Percentiles rank a stretch among this genome's conserved stretches.
Conservation (phyloP, 306 rosid species). For the Vicia sativa region DNA sequence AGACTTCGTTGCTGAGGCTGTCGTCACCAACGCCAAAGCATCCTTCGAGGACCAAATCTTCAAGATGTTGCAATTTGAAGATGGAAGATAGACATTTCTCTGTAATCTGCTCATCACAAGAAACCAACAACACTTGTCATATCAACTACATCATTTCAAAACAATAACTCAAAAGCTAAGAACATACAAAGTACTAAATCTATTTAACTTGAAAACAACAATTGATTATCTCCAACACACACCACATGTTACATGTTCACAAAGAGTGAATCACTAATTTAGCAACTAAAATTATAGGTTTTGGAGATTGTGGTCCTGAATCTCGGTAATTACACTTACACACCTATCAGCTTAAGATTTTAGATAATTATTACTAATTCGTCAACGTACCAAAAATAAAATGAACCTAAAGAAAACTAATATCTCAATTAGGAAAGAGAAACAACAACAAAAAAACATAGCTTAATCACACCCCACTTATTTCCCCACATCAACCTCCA, state of each 20-base stretch:
- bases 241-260: background rate
- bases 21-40: slow-evolving; percentile 82
- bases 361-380: too few species aligned
- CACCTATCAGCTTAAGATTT: too few species aligned
- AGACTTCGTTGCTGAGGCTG: slow-evolving; percentile 51
- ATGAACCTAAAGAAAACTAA: background rate
- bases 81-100: slow-evolving; percentile 81
- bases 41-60: slow-evolving; percentile 88
- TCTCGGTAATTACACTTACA: too few species aligned
- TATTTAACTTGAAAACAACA: slow-evolving; percentile 9
- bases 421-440: background rate
- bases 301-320: background rate
- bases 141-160: too few species aligned
- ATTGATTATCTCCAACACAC: background rate
- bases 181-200: too few species aligned
- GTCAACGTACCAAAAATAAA: background rate
- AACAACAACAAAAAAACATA: background rate
- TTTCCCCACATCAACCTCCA: slow-evolving; percentile 10
- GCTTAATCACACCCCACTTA: background rate
- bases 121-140: slow-evolving; percentile 16
- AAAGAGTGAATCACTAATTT: background rate
- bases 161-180: too few species aligned
- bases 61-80: slow-evolving; percentile 70
- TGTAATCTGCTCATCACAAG: slow-evolving; percentile 62
- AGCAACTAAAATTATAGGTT: background rate